These are phyloP conservation scores for Tieghemiomyces parasiticus DNA, from an alignment of 192 early-diverging fungal species.

Conservation along the genomic window DNA sequence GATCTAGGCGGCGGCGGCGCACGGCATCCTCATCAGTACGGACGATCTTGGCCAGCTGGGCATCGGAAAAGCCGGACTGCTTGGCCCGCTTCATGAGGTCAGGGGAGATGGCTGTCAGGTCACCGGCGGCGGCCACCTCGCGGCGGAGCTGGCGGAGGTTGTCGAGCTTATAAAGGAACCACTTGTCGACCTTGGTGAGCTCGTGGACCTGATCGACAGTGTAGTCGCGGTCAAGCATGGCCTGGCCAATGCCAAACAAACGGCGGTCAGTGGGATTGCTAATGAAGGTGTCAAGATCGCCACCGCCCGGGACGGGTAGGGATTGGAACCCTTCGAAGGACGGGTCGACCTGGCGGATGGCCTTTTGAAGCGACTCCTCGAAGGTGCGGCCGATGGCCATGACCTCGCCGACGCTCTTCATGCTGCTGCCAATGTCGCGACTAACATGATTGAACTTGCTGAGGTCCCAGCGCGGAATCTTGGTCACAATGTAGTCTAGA, in stretches of 20 bases:
- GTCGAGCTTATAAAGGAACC: constrained; percentile 81
- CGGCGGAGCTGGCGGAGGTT: constrained; percentile 53
- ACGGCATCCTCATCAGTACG: constrained; percentile 48
- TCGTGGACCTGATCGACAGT: constrained; percentile 62
- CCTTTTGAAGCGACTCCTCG: constrained; percentile 94
- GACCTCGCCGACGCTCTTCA: constrained; percentile 97
- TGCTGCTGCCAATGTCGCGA: constrained; percentile 68
- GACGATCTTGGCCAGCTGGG: constrained; percentile 54
- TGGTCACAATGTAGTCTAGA: constrained; percentile 88
- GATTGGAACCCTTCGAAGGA: constrained; percentile 67
- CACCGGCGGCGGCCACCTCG: constrained; percentile 34
- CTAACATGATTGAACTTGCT: constrained; percentile 85
- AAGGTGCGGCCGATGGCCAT: constrained; percentile 98
- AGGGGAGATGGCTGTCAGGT: constrained; percentile 31
- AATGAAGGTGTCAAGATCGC: constrained; percentile 50
- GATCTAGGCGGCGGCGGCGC: constrained; percentile 46
- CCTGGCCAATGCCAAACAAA: constrained; percentile 68
- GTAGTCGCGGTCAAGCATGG: constrained; percentile 65
- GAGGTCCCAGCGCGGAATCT: constrained; percentile 98
- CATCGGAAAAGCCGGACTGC: constrained; percentile 79
- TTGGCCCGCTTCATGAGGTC: constrained; percentile 61
- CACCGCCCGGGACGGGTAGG: constrained; percentile 16
- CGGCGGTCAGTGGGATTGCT: constrained; percentile 62
- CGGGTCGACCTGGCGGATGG: constrained; percentile 88
- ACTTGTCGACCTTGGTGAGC: constrained; percentile 76